Base-by-base conservation (phyloP, 768 basidiomycete species). In the Glaciozyma antarctica region DNA sequence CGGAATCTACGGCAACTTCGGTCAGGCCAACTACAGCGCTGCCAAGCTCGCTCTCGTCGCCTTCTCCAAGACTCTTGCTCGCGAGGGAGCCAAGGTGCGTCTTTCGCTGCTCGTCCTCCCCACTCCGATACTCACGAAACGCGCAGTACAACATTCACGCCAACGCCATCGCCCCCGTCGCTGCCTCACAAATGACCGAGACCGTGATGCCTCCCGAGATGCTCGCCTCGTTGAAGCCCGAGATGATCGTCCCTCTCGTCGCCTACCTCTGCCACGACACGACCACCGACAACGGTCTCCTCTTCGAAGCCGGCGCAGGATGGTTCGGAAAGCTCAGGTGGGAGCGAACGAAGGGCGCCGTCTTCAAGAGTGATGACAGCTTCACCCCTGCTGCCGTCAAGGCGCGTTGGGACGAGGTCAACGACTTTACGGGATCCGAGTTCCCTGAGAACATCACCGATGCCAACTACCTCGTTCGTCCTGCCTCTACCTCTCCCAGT, bases 381-480 rank as follows among this genome's bases (percentile, higher is more conserved):
- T 97, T 95, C 76, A 97, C 95, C 0, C 95, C 94, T 16, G 92
- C 90, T 32, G 94, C 95, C 61, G 93, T 89, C 44, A 90, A 88
- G 75, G 82, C 82, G 43, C 86, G 85, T 74, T 98, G 91, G 90
- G 75, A 79, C 2, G 84, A 91, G 72, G 77, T 99, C 53, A 85
- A 81, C 38, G 86, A 95, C 76, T 97, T 93, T 75, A 77, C 81
- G 0, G 90, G 92, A 71, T 56, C 66, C 9, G 68, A 71, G 17
- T 51, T 64, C 69, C 65, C 59, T 24, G 45, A 41, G 24, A 76
- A 81, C 30, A 75, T 87, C 52, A 77, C 81, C 1, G 91, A 92
- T 70, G 58, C 56, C 32, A 58, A 69, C 52, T 62, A 54, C 61
- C 49, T 54, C 44, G 34, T 52, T 22, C 30, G 28, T 21, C 34